A percentile compares a stretch with the other conserved stretches of the same genome.
Evolutionary conservation across 2,329 filamentous ascomycete genomes (phyloP).

Genomic region (Colletotrichum sp.): DNA sequence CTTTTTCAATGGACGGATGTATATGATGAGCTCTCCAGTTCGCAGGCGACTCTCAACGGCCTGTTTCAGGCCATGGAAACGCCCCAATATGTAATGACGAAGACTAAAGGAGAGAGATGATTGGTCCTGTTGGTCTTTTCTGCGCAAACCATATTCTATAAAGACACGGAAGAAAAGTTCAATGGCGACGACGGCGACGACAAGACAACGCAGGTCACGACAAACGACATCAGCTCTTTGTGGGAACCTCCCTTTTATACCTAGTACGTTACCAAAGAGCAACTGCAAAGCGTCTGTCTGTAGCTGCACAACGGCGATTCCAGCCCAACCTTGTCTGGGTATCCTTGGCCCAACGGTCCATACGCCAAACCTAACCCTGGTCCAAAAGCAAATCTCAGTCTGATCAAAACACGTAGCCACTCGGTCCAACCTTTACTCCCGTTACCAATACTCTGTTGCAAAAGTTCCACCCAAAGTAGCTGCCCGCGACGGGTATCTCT

Average conservation of each 20-base stretch:
- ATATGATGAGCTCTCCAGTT: no score
- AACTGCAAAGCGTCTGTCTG: background rate
- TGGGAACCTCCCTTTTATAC: background rate
- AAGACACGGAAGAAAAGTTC: no score
- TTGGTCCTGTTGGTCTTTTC: no score
- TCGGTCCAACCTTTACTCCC: background rate
- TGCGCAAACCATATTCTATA: no score
- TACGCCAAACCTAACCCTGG: background rate
- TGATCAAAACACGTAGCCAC: background rate
- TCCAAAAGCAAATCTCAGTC: background rate
- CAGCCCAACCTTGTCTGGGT: background rate
- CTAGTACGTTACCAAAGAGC: background rate
- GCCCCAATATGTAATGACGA: no score
- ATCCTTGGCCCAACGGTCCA: background rate
- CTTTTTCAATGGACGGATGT: no score
- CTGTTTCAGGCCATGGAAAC: no score
- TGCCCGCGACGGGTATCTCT: fast-evolving
- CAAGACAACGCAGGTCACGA: no score
- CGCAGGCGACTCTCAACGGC: no score
- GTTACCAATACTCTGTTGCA: background rate
- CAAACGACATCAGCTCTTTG: fast-evolving
- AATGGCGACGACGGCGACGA: no score
- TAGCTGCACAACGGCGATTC: background rate
- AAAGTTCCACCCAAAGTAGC: background rate
- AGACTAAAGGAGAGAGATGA: no score